Percentiles rank a stretch among this genome's conserved stretches.
phyloP scores from a whole-genome alignment of 306 rosid species.

The Cicer judaicum region DNA sequence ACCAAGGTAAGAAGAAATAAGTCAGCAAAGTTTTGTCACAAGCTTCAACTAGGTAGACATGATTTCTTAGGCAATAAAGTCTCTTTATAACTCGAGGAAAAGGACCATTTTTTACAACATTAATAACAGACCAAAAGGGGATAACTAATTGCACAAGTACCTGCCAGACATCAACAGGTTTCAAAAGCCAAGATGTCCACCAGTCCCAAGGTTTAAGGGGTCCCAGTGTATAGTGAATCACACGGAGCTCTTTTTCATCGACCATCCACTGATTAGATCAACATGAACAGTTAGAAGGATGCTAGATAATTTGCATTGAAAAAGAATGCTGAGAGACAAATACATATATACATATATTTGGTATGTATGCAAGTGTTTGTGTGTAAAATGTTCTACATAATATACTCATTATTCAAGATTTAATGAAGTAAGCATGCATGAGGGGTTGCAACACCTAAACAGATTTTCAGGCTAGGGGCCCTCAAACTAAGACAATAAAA shows the following conservation, averaged over 20 bases:
- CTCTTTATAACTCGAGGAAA: not conserved
- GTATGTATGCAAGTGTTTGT: not conserved
- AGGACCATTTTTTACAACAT: not conserved
- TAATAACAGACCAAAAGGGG: constrained; percentile 22
- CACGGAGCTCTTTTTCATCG: constrained; percentile 82
- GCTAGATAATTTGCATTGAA: constrained; percentile 29
- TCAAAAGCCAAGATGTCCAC: constrained; percentile 99
- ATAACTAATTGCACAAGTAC: constrained; percentile 52
- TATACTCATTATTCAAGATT: constrained; percentile 17
- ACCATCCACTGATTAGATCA: constrained; percentile 91
- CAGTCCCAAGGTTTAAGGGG: constrained; percentile 99
- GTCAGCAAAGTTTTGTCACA: constrained; percentile 14
- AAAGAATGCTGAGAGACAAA: constrained; percentile 10
- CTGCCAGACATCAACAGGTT: constrained; percentile 99
- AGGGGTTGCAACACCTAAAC: constrained; percentile 3
- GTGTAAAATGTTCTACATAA: constrained; percentile 4
- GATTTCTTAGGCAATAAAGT: constrained; percentile 8
- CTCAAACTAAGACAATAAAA: constrained; percentile 4
- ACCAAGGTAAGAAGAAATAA: constrained; percentile 39
- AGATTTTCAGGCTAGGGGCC: constrained; percentile 1
- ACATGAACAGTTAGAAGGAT: constrained; percentile 36
- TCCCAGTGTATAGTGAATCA: constrained; percentile 95
- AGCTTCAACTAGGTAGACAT: constrained; percentile 33
- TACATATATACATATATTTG: not conserved
- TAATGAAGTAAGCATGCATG: constrained; percentile 2